Evolutionary conservation across 345 rosid species (phyloP).

Genomic region (Conringia planisiliqua): DNA sequence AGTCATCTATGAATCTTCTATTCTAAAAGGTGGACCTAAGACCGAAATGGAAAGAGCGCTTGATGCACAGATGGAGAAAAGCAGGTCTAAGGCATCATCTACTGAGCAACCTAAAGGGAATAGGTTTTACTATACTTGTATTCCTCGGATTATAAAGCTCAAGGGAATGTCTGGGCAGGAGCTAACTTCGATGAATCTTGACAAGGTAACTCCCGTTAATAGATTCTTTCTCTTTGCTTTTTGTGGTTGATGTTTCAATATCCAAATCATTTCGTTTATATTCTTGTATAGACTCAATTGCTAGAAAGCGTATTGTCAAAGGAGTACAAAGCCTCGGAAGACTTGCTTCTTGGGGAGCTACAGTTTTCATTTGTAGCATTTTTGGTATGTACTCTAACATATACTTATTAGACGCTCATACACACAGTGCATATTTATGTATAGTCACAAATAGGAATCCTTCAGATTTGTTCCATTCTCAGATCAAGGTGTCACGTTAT

Average conservation of each 20-base stretch:
- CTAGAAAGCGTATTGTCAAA: slow-evolving; percentile 57
- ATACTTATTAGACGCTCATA: not conserved
- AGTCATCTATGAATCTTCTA: slow-evolving; percentile 55
- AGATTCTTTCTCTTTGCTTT: not conserved
- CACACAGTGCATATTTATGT: not conserved
- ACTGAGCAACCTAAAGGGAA: slow-evolving; percentile 40
- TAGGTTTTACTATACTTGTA: slow-evolving; percentile 72
- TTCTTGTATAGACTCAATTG: slow-evolving; percentile 52
- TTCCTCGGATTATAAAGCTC: slow-evolving; percentile 67
- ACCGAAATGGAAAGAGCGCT: slow-evolving; percentile 63
- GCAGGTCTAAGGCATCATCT: slow-evolving; percentile 44
- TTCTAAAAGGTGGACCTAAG: slow-evolving; percentile 42
- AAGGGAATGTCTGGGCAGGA: slow-evolving; percentile 61
- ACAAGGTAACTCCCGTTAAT: slow-evolving; percentile 52
- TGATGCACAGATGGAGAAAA: slow-evolving; percentile 61
- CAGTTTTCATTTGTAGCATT: slow-evolving; percentile 87
- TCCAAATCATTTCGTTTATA: not conserved
- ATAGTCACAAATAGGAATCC: not conserved
- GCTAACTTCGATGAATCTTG: slow-evolving; percentile 86
- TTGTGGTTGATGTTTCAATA: not conserved
- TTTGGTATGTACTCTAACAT: slow-evolving; percentile 51
- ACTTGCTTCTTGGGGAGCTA: slow-evolving; percentile 79
- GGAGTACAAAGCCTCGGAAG: slow-evolving; percentile 72
- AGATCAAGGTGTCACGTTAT: slow-evolving; percentile 1
- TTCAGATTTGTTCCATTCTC: not conserved